Evolutionary conservation across 169 alveolate genomes (phyloP).

Genomic region (Cyclospora cayetanensis): DNA sequence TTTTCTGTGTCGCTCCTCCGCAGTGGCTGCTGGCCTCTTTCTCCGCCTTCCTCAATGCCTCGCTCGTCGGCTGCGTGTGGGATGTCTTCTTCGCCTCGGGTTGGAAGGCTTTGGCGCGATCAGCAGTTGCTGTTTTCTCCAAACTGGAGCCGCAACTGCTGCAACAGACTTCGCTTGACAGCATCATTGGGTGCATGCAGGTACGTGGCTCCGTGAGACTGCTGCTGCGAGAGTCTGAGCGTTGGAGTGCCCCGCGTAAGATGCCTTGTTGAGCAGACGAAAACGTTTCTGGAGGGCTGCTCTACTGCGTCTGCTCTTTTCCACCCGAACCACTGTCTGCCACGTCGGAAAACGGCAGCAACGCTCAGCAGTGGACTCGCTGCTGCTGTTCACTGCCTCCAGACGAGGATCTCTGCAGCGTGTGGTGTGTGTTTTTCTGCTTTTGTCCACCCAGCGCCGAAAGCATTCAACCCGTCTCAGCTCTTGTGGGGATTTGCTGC

Average conservation of each 20-base stretch:
- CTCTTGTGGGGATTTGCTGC: background rate
- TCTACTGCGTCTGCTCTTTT: background rate
- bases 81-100: constrained; percentile 44
- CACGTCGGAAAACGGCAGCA: too few relatives aligned
- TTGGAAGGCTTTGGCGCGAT: constrained; percentile 51
- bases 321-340: too few relatives aligned
- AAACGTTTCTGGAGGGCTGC: background rate
- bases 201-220: background rate
- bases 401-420: background rate
- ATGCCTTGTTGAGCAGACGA: background rate
- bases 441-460: background rate
- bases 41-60: background rate
- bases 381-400: background rate
- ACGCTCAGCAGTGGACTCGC: background rate
- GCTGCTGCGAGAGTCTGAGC: background rate
- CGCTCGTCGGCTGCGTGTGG: constrained; percentile 32
- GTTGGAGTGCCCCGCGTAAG: background rate
- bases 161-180: constrained; percentile 20
- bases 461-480: background rate
- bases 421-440: background rate
- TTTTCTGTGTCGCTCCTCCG: too few relatives aligned
- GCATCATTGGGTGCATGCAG: background rate
- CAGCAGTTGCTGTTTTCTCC: constrained; percentile 19
- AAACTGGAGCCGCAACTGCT: background rate
- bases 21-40: constrained; percentile 62